Evolutionary conservation across 2,329 filamentous ascomycete species (phyloP), one percentile per base, ranked within the genome.

Genomic region (Orbilia ellipsospora): DNA sequence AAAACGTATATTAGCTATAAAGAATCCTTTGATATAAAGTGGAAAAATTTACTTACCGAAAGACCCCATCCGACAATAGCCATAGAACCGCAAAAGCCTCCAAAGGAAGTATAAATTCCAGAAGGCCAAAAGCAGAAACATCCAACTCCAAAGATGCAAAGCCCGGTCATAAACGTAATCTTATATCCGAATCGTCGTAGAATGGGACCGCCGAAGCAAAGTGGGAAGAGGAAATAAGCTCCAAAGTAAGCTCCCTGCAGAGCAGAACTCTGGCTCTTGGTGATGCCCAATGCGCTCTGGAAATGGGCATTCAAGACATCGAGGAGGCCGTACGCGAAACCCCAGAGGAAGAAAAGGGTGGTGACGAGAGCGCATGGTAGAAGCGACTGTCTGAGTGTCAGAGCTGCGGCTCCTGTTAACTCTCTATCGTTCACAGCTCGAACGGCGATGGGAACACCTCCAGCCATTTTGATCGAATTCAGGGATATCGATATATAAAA

Each of bases 281-380:
- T 85, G 74, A 89, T 88, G 68, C 82, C 80, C 13, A 88, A 82
- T 1, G 85, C 86, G 60, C 85, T 86, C 77, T 88, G 87, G 80
- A 89, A 88, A 80, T 88, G 87, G 70, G 85, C 85, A 79, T 86
- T 86, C 56, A 86, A 80, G 2, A 84, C 84, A 79, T 86, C 84
- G 36, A 84, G 79, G 77, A 86, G 78, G n/a, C 84, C 84, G 78
- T 85, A 85, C 31, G 84, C 83, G 63, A 85, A 85, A 4, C 84
- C 84, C 88, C 88, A 89, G 20, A 90, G 84, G 80, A 90, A 89
- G 83, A 90, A 90, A 0, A 90, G 82, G 56, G 89, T 83, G 0
- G 88, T 90, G 61, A 92, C 90, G 3, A 93, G 85, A 65, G 84
- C 83, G 54, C 92, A 85, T 2, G 90, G 90, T 78, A 87, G 87